Base-by-base conservation (phyloP, 495 filamentous ascomycete species). In the Xylaria scruposa region DNA sequence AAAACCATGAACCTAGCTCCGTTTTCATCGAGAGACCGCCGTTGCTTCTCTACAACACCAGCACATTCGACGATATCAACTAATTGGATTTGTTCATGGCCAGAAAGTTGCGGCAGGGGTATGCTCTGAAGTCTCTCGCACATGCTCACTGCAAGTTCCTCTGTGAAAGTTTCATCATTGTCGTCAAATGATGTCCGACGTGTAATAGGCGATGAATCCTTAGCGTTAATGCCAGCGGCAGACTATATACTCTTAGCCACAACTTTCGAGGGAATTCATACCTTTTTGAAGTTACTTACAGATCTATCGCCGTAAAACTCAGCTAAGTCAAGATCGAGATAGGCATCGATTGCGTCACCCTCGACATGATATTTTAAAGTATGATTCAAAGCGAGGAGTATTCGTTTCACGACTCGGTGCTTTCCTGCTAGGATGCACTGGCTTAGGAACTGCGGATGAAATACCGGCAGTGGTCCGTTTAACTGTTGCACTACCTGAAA, bases 21-120 rank as follows among this genome's bases (percentile, higher is more conserved):
- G 79, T 97, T 97, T 75, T 93, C 93, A 79, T 98, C 95, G 83
- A 97, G 93, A 17, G 95, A 97, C 4, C 94, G 88, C 49, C 93
- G 87, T 77, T 98, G 93, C 80, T 95, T 94, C 75, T 95, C 93
- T 0, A 97, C 94, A 17, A 92, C 89, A 10, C 93, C 92, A 58
- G 93, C 88, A 72, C 95, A 97, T 80, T 97, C 94, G 71, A 97
- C 87, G 31, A 94, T 97, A 77, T 95, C 91, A 3, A 91, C 91
- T 7, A 98, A 83, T 71, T 93, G 92, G 71, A 97, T 95, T 78
- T 98, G 95, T 74, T 97, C 94, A 64, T 92, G 91, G 61, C 92
- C 91, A 1, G 95, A 94, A 1, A 98, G 85, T 76, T 95, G 91
- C 6, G 94, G 92, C n/a, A 98, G 76, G 42, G 90, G 85, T 71